phyloP scores from a whole-genome alignment of 2,329 filamentous ascomycete genomes.

The Colletotrichum godetiae region DNA sequence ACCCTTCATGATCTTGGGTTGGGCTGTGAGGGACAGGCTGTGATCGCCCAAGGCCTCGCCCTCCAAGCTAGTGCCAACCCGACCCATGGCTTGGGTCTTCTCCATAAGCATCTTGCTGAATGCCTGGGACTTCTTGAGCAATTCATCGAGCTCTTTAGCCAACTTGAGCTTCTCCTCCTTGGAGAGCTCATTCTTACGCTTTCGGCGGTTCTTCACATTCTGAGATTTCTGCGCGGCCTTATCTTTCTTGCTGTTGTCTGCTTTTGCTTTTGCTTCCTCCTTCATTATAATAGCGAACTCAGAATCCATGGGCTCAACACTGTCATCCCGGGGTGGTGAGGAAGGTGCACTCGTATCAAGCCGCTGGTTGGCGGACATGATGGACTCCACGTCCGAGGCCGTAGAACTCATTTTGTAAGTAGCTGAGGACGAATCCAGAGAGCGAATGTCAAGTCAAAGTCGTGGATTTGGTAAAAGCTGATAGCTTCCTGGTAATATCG shows the following conservation, averaged over 20 bases:
- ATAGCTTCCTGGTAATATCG: too few species aligned
- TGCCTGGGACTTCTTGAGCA: slow-evolving; percentile 68
- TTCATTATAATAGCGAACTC: slow-evolving; percentile 44
- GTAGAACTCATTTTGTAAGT: slow-evolving; percentile 41
- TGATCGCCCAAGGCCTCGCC: slow-evolving; percentile 71
- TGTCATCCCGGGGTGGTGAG: slow-evolving; percentile 47
- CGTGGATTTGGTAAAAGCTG: background rate
- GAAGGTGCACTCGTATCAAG: slow-evolving; percentile 50
- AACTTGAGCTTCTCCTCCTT: slow-evolving; percentile 68
- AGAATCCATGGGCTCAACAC: slow-evolving; percentile 35
- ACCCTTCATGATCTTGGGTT: slow-evolving; percentile 86
- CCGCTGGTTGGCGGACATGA: slow-evolving; percentile 42
- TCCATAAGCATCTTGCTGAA: slow-evolving; percentile 73
- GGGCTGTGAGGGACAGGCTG: slow-evolving; percentile 82
- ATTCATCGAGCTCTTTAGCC: slow-evolving; percentile 68
- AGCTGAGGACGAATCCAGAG: background rate
- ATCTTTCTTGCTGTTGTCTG: slow-evolving; percentile 56
- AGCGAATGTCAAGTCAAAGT: background rate
- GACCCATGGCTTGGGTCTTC: slow-evolving; percentile 71
- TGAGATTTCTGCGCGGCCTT: slow-evolving; percentile 47
- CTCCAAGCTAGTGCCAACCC: slow-evolving; percentile 70
- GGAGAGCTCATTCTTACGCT: slow-evolving; percentile 60
- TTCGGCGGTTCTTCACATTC: slow-evolving; percentile 43
- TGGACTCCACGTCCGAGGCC: slow-evolving; percentile 47
- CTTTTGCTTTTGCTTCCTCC: slow-evolving; percentile 50